phyloP scores from a whole-genome alignment of 2,329 filamentous ascomycete genomes.

The Rhinocladiella mackenziei region DNA sequence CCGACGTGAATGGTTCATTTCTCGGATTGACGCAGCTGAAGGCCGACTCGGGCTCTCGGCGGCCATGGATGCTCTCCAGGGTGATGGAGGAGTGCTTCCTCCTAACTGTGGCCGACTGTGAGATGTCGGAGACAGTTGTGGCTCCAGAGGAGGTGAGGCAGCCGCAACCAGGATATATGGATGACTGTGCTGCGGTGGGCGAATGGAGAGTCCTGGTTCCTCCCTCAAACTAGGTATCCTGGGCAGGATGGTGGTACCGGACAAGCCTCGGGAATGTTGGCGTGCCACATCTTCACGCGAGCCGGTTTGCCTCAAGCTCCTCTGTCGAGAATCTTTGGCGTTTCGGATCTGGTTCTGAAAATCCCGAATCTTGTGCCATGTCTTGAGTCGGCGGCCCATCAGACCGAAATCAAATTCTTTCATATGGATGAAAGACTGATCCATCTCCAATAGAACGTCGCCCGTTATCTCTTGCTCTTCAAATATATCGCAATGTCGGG shows the following conservation, averaged over 20 bases:
- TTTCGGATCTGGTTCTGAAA: conserved; percentile 81
- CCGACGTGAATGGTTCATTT: conserved; percentile 76
- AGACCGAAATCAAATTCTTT: conserved; percentile 92
- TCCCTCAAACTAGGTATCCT: conserved; percentile 43
- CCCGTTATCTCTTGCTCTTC: conserved; percentile 93
- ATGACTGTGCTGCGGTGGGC: conserved; percentile 18
- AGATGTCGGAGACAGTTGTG: conserved; percentile 29
- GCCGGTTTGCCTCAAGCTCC: conserved; percentile 21
- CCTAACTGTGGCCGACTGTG: conserved; percentile 26
- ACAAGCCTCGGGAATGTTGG: conserved; percentile 39
- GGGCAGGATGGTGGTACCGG: conserved; percentile 40
- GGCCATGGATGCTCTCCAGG: conserved; percentile 42
- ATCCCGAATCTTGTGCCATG: conserved; percentile 92
- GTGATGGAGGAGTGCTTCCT: conserved; percentile 42
- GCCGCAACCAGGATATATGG: conserved; percentile 11
- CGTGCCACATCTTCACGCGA: conserved; percentile 44
- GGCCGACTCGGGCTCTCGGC: conserved; percentile 51
- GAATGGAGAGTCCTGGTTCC: conserved; percentile 32
- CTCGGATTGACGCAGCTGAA: conserved; percentile 76
- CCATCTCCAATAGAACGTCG: conserved; percentile 89
- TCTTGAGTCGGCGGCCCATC: conserved; percentile 82
- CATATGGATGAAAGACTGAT: conserved; percentile 90
- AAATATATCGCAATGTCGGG: conserved; percentile 89
- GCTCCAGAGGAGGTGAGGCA: conserved; percentile 9
- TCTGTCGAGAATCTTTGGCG: conserved; percentile 42